A percentile compares a stretch with the other conserved stretches of the same genome.
These are phyloP conservation scores for Colletotrichum noveboracense DNA, from an alignment of 2,329 filamentous ascomycete species.

Conservation along the genomic window DNA sequence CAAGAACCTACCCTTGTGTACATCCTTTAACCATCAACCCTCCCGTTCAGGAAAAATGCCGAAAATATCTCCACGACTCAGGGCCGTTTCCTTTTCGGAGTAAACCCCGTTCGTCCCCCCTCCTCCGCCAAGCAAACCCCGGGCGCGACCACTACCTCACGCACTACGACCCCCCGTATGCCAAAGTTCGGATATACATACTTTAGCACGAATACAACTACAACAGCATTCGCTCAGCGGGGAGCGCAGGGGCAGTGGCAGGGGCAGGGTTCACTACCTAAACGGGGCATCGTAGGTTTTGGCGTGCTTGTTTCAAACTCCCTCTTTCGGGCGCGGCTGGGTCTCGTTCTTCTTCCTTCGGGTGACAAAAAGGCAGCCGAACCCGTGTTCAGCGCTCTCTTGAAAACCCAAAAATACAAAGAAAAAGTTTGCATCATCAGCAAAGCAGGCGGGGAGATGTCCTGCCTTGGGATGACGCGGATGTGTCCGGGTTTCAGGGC, in stretches of 20 bases:
- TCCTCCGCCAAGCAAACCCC: background rate
- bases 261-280: background rate
- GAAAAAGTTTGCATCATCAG: background rate
- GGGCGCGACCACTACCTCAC: background rate
- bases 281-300: background rate
- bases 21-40: background rate
- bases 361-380: background rate
- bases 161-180: background rate
- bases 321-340: background rate
- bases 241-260: background rate
- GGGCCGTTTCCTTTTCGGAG: background rate
- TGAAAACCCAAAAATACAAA: background rate
- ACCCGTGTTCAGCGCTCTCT: background rate
- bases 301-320: background rate
- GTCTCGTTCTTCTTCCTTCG: background rate
- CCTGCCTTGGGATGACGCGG: background rate
- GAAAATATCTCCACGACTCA: background rate
- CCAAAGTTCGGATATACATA: background rate
- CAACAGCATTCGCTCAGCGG: background rate
- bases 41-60: background rate
- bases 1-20: background rate
- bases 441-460: background rate
- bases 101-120: background rate
- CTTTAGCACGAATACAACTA: background rate
- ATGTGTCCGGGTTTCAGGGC: background rate